These are phyloP conservation scores for Fusarium nurragi DNA, from an alignment of 2,329 filamentous ascomycete species.

Conservation along the genomic window DNA sequence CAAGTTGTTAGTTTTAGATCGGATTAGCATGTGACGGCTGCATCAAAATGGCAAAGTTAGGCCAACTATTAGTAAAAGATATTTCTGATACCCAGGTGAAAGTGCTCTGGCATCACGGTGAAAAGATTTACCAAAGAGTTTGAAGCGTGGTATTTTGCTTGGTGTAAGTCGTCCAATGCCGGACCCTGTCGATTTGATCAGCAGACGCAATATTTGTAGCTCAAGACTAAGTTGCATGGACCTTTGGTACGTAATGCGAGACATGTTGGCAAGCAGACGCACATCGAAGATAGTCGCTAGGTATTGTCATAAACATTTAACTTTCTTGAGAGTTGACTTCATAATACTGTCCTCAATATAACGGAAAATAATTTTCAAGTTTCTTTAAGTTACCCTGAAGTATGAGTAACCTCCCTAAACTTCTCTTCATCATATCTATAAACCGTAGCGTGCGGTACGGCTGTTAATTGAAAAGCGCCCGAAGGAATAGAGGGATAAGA, in stretches of 20 bases:
- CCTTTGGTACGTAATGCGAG: slow-evolving; percentile 4
- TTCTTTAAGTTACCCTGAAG: too few species aligned
- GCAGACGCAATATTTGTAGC: not conserved
- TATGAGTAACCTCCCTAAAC: too few species aligned
- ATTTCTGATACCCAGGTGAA: not conserved
- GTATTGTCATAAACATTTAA: too few species aligned
- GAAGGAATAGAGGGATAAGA: not conserved
- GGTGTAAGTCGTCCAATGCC: not conserved
- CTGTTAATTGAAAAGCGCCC: not conserved
- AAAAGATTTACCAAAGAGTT: not conserved
- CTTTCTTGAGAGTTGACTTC: too few species aligned
- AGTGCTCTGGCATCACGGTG: not conserved
- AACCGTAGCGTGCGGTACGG: too few species aligned
- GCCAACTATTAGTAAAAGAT: not conserved
- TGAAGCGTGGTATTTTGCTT: not conserved
- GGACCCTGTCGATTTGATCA: slow-evolving; percentile 22
- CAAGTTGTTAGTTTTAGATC: not conserved
- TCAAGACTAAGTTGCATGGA: not conserved
- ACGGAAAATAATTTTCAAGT: too few species aligned
- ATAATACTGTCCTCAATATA: too few species aligned
- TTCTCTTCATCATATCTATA: too few species aligned
- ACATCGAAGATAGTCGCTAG: too few species aligned
- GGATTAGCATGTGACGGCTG: slow-evolving; percentile 19
- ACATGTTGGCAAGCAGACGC: slow-evolving; percentile 7
- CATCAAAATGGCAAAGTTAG: not conserved